Percentiles rank a stretch among this genome's conserved stretches.
phyloP scores from a whole-genome alignment of 305 asterid species.

The Vinca major region DNA sequence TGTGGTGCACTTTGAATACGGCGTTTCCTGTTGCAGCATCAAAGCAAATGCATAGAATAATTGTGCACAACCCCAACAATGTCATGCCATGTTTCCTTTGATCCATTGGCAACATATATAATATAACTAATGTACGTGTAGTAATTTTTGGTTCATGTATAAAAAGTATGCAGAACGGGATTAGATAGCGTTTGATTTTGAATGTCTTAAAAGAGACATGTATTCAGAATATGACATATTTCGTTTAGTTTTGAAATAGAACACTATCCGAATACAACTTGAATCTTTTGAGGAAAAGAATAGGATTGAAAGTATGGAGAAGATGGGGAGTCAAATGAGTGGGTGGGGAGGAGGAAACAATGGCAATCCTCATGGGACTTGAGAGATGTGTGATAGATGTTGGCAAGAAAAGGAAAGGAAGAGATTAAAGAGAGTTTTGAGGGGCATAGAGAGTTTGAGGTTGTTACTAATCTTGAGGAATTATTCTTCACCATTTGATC shows the following conservation, averaged over 20 bases:
- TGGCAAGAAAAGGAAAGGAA: constrained; percentile 1
- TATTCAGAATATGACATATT: no score
- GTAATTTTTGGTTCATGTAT: background rate
- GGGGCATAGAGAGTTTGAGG: background rate
- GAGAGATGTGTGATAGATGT: background rate
- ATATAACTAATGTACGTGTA: background rate
- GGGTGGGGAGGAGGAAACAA: background rate
- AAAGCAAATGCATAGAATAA: constrained; percentile 6
- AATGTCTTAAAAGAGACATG: no score
- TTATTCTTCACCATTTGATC: background rate
- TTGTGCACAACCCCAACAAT: background rate
- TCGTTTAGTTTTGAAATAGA: no score
- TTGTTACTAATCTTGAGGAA: background rate
- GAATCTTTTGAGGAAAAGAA: background rate
- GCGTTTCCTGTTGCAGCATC: constrained; percentile 13
- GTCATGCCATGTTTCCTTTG: constrained; percentile 3
- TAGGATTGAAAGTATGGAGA: background rate
- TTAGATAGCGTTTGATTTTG: no score
- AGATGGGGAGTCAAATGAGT: background rate
- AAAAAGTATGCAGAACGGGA: no score
- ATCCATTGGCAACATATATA: constrained; percentile 7
- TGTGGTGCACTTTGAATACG: constrained; percentile 20
- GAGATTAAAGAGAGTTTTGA: constrained; percentile 3
- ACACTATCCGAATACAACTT: background rate
- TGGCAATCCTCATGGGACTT: no score